phyloP scores from a whole-genome alignment of 805 yeast species.

The Kazachstania taianensis region DNA sequence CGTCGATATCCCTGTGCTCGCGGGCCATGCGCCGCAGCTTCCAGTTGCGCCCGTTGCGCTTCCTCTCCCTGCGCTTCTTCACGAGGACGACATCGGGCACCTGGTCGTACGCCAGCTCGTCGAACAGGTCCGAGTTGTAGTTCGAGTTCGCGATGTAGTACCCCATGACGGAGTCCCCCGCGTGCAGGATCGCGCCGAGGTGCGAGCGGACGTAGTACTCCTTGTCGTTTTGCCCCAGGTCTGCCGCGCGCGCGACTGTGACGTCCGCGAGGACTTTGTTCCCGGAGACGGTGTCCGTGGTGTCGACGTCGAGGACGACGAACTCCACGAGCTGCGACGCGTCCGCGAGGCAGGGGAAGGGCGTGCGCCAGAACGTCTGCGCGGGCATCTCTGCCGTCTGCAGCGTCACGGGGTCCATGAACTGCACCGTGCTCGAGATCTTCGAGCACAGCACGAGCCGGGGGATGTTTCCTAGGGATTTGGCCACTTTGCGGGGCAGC shows the following conservation, averaged over 20 bases:
- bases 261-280: constrained; percentile 79
- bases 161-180: constrained; percentile 96
- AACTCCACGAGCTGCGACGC: constrained; percentile 73
- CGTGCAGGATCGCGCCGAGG: constrained; percentile 86
- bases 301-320: constrained; percentile 87
- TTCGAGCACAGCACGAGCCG: constrained; percentile 78
- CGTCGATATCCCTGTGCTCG: constrained; percentile 83
- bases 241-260: constrained; percentile 85
- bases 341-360: constrained; percentile 70
- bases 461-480: constrained; percentile 70
- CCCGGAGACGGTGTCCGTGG: constrained; percentile 69
- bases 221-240: constrained; percentile 76
- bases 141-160: constrained; percentile 79
- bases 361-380: constrained; percentile 66
- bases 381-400: constrained; percentile 69
- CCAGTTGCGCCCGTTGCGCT: constrained; percentile 74
- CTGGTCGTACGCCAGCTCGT: constrained; percentile 48
- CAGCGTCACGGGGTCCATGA: constrained; percentile 74
- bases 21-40: constrained; percentile 95
- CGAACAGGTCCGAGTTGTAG: constrained; percentile 83
- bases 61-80: constrained; percentile 74
- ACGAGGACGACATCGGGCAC: constrained; percentile 84
- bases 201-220: constrained; percentile 83
- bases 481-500: constrained; percentile 79
- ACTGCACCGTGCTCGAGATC: constrained; percentile 72